A percentile compares a stretch with the other conserved stretches of the same genome.
Conservation (phyloP, 768 basidiomycete species). For the Royoungia palumana region DNA sequence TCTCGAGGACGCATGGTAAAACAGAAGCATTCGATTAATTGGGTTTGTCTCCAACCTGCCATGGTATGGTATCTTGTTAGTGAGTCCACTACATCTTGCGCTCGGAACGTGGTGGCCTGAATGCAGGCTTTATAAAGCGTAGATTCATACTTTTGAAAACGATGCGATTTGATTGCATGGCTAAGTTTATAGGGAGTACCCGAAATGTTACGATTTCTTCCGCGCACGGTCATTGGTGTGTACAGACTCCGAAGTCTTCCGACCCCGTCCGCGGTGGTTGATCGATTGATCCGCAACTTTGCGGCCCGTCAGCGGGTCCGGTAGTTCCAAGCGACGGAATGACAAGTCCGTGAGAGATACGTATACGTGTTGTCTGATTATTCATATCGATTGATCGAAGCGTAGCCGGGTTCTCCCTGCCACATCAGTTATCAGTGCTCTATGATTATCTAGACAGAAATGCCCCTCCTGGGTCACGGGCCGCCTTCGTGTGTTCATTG, state of each 20-base stretch:
- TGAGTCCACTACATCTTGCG: slow-evolving; percentile 7
- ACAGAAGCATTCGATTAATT: slow-evolving; percentile 17
- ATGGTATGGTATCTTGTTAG: slow-evolving; percentile 9
- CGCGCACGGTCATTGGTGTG: neutral
- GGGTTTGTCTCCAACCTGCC: slow-evolving; percentile 1
- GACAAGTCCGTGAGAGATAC: slow-evolving; percentile 8
- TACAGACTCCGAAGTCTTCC: slow-evolving; percentile 11
- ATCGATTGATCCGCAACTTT: neutral
- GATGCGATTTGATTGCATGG: neutral
- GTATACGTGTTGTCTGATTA: neutral
- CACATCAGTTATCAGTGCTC: neutral
- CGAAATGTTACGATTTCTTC: neutral
- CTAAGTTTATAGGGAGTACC: neutral
- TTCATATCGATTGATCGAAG: neutral
- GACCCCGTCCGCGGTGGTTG: neutral
- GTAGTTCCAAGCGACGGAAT: neutral
- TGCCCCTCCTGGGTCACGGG: neutral
- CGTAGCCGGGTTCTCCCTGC: neutral
- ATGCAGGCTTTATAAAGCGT: slow-evolving; percentile 6
- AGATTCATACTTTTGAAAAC: neutral
- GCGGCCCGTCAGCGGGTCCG: neutral
- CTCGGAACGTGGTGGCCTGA: neutral
- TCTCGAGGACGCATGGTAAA: slow-evolving; percentile 12
- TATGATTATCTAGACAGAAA: neutral
- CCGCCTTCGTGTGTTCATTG: neutral